Percentiles rank a stretch among this genome's conserved stretches.
These are phyloP conservation scores for Globisporangium echinulatum DNA, from an alignment of 352 stramenopile genomes.

Conservation along the genomic window DNA sequence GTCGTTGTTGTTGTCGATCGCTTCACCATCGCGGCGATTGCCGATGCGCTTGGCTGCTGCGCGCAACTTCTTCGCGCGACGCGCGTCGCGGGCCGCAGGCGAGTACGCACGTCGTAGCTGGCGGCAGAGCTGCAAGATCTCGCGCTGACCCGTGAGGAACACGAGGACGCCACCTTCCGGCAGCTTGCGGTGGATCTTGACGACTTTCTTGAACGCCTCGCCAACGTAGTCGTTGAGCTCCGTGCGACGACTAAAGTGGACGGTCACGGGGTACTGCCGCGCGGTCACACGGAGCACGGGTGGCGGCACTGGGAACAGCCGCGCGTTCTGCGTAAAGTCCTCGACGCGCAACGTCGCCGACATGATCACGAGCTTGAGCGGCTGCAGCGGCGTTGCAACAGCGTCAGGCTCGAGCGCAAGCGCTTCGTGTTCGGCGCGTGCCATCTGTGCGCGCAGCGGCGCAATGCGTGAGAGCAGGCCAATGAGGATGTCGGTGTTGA, in stretches of 20 bases:
- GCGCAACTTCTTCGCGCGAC: no score
- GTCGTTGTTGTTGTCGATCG: constrained; percentile 21
- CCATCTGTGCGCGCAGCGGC: constrained; percentile 89
- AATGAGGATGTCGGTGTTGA: constrained; percentile 96
- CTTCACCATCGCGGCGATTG: constrained; percentile 25
- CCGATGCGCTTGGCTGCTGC: neutral
- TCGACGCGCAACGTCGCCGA: constrained; percentile 96
- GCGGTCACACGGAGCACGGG: constrained; percentile 93
- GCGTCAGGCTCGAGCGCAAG: constrained; percentile 35
- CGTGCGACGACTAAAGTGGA: constrained; percentile 98
- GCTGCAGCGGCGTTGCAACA: constrained; percentile 46
- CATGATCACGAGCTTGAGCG: constrained; percentile 93
- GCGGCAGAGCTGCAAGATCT: constrained; percentile 91
- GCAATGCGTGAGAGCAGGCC: constrained; percentile 93
- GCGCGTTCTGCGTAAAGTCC: constrained; percentile 94
- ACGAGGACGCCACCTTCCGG: constrained; percentile 95
- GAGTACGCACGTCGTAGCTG: constrained; percentile 58
- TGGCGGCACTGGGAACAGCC: constrained; percentile 89
- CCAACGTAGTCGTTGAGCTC: constrained; percentile 96
- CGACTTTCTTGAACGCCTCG: constrained; percentile 93
- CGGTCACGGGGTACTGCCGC: constrained; percentile 94
- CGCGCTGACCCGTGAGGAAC: constrained; percentile 96
- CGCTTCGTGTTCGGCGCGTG: constrained; percentile 55
- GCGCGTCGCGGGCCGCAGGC: no score
- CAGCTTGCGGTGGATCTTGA: constrained; percentile 98